These are phyloP conservation scores for Tympanopsis confertula DNA, from an alignment of 2,329 filamentous ascomycete species.

Conservation along the genomic window DNA sequence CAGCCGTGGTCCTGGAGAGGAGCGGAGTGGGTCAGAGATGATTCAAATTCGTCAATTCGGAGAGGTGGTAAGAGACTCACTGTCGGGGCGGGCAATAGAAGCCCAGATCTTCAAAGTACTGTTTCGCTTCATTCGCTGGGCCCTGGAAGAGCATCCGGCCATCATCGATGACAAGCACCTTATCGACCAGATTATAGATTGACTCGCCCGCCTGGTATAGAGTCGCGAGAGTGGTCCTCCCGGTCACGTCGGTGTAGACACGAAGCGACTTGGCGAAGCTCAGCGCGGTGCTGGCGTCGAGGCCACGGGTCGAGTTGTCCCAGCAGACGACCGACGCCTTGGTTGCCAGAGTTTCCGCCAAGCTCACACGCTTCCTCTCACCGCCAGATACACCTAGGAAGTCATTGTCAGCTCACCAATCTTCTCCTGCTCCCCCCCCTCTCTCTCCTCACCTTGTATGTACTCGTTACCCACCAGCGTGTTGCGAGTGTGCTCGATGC, in stretches of 20 bases:
- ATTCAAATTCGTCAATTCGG: too few species aligned
- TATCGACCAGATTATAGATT: constrained; percentile 52
- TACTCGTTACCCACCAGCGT: constrained; percentile 66
- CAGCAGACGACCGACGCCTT: constrained; percentile 65
- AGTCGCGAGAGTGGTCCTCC: constrained; percentile 36
- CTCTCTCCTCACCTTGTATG: too few species aligned
- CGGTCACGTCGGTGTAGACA: constrained; percentile 65
- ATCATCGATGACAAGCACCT: constrained; percentile 66
- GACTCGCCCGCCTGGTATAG: constrained; percentile 30
- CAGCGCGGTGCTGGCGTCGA: constrained; percentile 68
- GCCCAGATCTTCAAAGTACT: constrained; percentile 55
- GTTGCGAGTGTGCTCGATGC: constrained; percentile 63
- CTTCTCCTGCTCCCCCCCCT: too few species aligned
- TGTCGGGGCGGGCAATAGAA: constrained; percentile 31
- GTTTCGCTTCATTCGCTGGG: constrained; percentile 44
- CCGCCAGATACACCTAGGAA: constrained; percentile 69
- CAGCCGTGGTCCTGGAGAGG: constrained; percentile 68
- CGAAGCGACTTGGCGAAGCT: constrained; percentile 63
- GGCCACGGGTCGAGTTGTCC: constrained; percentile 72
- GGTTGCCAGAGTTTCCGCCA: constrained; percentile 66
- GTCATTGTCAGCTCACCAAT: too few species aligned
- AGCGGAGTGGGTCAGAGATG: too few species aligned
- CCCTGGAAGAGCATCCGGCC: constrained; percentile 60
- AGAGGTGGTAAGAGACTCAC: too few species aligned
- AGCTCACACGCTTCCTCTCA: constrained; percentile 69